Evolutionary conservation across 2,329 filamentous ascomycete species (phyloP), one percentile per base, ranked within the genome.

Genomic region (Colletotrichum lini): DNA sequence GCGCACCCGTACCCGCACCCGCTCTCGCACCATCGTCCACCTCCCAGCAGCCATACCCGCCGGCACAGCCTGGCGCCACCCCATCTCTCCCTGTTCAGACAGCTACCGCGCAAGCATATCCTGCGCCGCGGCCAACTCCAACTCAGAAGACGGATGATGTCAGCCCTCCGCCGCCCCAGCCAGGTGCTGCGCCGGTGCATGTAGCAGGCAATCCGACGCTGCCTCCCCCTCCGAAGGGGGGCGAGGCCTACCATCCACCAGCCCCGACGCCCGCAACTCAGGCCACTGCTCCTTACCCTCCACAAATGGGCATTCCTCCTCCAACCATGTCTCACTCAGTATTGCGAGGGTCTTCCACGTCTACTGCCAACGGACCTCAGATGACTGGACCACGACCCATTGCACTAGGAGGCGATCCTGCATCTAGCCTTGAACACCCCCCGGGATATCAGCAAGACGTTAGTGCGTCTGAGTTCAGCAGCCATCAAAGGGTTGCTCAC

Each of bases 361-460:
- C 82, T 47, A 80, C 79, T 57, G 72, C 79, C 65, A 73, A 77
- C 56, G 74, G 73, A 73, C 73, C 78, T 74, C 76, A 73, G 62
- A 74, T 74, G 57, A 74, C 75, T 73, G 75, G 75, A 49, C 73
- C 76, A 13, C 72, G 72, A 35, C 77, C 79, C 65, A 75, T 76
- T 49, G 71, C 75, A 65, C 65, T 79, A 60, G 65, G 63, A 44
- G 77, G 78, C 69, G 72, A 75, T 64, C 70, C 74, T 54, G 74
- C 71, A 63, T 74, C 76, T 56, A 78, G 77, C 62, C 76, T 85
- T 60, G 81, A 83, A 40, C 86, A 88, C 60, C 86, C 87, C 26
- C 84, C 85, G 2, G 89, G 88, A 16, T 91, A 91, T 74, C 84
- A 88, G 61, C 89, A 91, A 75, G 85, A 90, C 74, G 77, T 82